A percentile compares a stretch with the other conserved stretches of the same genome.
Conservation (phyloP, 1,284 basidiomycete species). For the Sporisorium iseilematis-ciliati region DNA sequence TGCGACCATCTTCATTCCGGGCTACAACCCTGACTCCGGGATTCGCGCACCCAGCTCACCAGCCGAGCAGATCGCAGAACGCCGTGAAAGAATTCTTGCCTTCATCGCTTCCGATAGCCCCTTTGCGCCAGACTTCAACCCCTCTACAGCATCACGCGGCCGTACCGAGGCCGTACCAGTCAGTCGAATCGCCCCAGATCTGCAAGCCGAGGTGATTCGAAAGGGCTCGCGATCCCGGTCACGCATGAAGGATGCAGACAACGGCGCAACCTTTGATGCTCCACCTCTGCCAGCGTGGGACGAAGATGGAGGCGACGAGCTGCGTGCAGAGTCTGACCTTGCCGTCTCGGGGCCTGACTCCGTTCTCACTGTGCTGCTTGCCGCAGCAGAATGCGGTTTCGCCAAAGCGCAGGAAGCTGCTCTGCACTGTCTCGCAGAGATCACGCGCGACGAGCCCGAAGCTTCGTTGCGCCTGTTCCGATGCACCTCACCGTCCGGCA, state of each 20-base stretch:
- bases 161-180: constrained; percentile 11
- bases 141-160: constrained; percentile 15
- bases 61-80: constrained; percentile 41
- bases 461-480: constrained; percentile 36
- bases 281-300: constrained; percentile 40
- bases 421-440: constrained; percentile 57
- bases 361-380: constrained; percentile 47
- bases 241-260: constrained; percentile 30
- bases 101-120: constrained; percentile 38
- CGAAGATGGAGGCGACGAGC: constrained; percentile 27
- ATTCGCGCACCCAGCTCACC: constrained; percentile 1
- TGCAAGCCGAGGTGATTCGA: constrained; percentile 50
- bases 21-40: constrained; percentile 9
- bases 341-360: constrained; percentile 14
- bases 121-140: constrained; percentile 13
- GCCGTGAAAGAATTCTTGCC: constrained; percentile 36
- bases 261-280: constrained; percentile 16
- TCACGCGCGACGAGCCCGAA: constrained; percentile 45
- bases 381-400: constrained; percentile 54
- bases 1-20: constrained; percentile 52
- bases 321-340: constrained; percentile 8
- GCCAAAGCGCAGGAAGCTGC: constrained; percentile 62
- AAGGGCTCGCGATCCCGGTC: constrained; percentile 45
- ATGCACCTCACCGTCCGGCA: constrained; percentile 47
- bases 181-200: constrained; percentile 3